Conservation (phyloP, 2,329 filamentous ascomycete genomes). For the Ophiocordyceps robertsii region DNA sequence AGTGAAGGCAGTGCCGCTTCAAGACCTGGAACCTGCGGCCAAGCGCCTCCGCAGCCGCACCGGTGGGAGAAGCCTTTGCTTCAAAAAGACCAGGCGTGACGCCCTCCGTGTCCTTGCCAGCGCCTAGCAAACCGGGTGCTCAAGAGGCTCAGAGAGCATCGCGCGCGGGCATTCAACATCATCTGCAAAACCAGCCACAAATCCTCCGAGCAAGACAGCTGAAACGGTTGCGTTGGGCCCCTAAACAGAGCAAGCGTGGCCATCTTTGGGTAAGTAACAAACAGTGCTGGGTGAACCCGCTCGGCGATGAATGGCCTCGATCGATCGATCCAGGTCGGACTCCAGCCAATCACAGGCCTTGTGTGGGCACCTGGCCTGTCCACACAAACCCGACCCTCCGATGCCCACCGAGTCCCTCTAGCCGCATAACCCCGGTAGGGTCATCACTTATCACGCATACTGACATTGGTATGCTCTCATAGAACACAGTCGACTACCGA, state of each 20-base stretch:
- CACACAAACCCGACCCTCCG: background rate
- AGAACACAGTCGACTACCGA: background rate
- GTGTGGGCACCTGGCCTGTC: no score
- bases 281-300: background rate
- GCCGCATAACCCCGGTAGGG: background rate
- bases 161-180: no score
- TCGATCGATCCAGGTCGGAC: constrained; percentile 16
- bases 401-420: background rate
- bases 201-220: no score
- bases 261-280: background rate
- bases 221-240: background rate
- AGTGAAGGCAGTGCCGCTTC: no score
- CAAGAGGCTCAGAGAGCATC: no score
- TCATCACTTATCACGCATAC: background rate
- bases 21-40: no score
- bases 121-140: no score
- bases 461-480: background rate
- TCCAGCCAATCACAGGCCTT: constrained; percentile 4
- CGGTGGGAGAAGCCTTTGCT: no score
- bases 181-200: no score
- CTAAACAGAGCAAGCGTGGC: background rate
- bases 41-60: no score
- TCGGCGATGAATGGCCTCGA: constrained; percentile 7
- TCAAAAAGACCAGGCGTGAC: no score
- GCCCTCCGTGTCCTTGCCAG: no score